Percentiles rank a stretch among this genome's conserved stretches.
Conservation (phyloP, 129 eudicot species). For the Flaveria ramosissima region DNA sequence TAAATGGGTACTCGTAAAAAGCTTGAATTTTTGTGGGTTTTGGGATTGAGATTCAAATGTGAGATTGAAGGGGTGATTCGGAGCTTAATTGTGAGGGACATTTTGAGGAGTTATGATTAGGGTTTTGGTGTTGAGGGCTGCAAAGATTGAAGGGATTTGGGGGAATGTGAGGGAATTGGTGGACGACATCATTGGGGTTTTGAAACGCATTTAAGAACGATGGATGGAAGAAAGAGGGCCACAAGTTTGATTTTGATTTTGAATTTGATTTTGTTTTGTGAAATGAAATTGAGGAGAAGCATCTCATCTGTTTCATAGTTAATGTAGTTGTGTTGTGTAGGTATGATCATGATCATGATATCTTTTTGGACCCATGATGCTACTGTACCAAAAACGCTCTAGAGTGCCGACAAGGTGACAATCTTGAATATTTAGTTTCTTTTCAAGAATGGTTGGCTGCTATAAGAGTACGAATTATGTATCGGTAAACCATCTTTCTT, state of each 20-base stretch:
- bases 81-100: slow-evolving; percentile 69
- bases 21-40: slow-evolving; percentile 20
- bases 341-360: not conserved
- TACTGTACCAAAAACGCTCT: not conserved
- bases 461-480: not conserved
- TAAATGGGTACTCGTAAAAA: slow-evolving; percentile 38
- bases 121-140: slow-evolving; percentile 20
- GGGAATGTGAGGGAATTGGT: slow-evolving; percentile 24
- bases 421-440: not conserved
- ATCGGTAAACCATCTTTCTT: too few relatives aligned
- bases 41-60: slow-evolving; percentile 34
- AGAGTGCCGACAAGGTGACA: not conserved
- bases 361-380: too few relatives aligned
- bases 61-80: slow-evolving; percentile 33
- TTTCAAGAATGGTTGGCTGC: slow-evolving; percentile 5
- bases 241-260: slow-evolving; percentile 51
- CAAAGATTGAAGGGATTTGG: slow-evolving; percentile 26
- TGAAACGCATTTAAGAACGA: slow-evolving; percentile 30
- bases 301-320: slow-evolving; percentile 18
- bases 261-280: not conserved
- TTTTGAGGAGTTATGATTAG: slow-evolving; percentile 37
- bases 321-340: not conserved
- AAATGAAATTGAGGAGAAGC: slow-evolving; percentile 17
- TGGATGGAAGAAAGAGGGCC: slow-evolving; percentile 50
- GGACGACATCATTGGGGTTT: slow-evolving; percentile 33